These are phyloP conservation scores for Ascochyta lentis DNA, from an alignment of 2,329 filamentous ascomycete genomes.

Conservation along the genomic window DNA sequence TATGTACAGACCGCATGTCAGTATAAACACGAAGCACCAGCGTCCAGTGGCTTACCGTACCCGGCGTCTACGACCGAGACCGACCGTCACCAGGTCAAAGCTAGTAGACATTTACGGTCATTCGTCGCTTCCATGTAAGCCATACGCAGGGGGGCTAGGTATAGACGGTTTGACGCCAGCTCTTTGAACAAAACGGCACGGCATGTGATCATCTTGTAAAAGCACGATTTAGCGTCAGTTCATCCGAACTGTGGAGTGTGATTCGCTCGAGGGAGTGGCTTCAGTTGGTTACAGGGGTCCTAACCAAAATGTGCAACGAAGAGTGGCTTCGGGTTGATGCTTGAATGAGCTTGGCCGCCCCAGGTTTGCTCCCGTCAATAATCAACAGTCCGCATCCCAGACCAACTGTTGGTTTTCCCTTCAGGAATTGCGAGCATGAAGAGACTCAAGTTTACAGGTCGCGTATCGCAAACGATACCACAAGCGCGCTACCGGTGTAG, in stretches of 20 bases:
- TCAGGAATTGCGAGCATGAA: slow-evolving; percentile 13
- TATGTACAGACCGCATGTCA: slow-evolving; percentile 2
- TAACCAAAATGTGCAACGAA: slow-evolving; percentile 23
- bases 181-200: slow-evolving; percentile 4
- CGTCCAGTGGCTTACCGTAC: slow-evolving; percentile 18
- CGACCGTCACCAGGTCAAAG: slow-evolving; percentile 19
- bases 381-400: slow-evolving; percentile 28
- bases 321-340: slow-evolving; percentile 20
- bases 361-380: slow-evolving; percentile 35
- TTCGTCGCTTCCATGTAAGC: slow-evolving; percentile 24
- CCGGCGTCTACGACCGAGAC: slow-evolving; percentile 10
- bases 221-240: slow-evolving; percentile 26
- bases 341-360: slow-evolving; percentile 41
- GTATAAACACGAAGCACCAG: slow-evolving; percentile 15
- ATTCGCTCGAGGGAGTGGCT: slow-evolving; percentile 18
- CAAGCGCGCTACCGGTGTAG: not conserved
- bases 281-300: slow-evolving; percentile 27
- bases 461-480: slow-evolving; percentile 19
- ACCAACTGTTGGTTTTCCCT: slow-evolving; percentile 40
- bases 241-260: slow-evolving; percentile 25
- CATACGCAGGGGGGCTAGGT: slow-evolving; percentile 24
- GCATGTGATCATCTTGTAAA: slow-evolving; percentile 19
- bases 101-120: slow-evolving; percentile 23
- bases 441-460: slow-evolving; percentile 14
- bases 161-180: slow-evolving; percentile 12